These are phyloP conservation scores for Heterococcus sp. DNA, from an alignment of 108 stramenopile genomes.

Conservation along the genomic window DNA sequence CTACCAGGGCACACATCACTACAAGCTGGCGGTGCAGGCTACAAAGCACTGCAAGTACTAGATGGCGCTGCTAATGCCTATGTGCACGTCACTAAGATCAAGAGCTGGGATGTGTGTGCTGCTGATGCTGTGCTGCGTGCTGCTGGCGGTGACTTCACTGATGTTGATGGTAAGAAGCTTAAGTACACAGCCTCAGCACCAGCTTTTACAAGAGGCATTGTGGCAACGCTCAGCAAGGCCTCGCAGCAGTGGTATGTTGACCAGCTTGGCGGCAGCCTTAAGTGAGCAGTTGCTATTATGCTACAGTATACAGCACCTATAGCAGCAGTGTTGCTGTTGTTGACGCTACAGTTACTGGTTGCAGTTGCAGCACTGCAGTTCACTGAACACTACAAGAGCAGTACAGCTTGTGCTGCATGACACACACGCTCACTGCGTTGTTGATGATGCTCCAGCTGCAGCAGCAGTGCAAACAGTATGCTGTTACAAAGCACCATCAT, in stretches of 20 bases:
- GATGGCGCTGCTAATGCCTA: constrained; percentile 36
- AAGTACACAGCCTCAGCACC: constrained; percentile 17
- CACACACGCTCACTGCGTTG: too few relatives aligned
- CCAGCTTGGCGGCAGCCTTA: constrained; percentile 13
- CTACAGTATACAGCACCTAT: too few relatives aligned
- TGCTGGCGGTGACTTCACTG: constrained; percentile 32
- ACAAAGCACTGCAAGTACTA: constrained; percentile 36
- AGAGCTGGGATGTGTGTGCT: constrained; percentile 49
- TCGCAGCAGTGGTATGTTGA: constrained; percentile 5
- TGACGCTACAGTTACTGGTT: too few relatives aligned
- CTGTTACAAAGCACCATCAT: too few relatives aligned
- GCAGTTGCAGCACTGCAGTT: too few relatives aligned
- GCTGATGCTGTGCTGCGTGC: constrained; percentile 42
- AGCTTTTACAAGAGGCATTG: constrained; percentile 9
- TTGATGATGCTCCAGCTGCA: too few relatives aligned
- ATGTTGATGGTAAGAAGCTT: constrained; percentile 19
- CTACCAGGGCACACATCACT: constrained; percentile 4
- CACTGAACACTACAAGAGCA: too few relatives aligned
- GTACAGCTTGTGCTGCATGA: too few relatives aligned
- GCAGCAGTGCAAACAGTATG: too few relatives aligned
- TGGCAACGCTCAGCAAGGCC: constrained; percentile 3
- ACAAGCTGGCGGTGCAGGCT: constrained; percentile 37
- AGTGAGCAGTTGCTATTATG: too few relatives aligned
- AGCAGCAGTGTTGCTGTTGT: too few relatives aligned
- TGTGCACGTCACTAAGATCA: constrained; percentile 40